Percentiles rank a stretch among this genome's conserved stretches.
phyloP scores from a whole-genome alignment of 2,329 filamentous ascomycete genomes.

The Fusarium guadeloupense region DNA sequence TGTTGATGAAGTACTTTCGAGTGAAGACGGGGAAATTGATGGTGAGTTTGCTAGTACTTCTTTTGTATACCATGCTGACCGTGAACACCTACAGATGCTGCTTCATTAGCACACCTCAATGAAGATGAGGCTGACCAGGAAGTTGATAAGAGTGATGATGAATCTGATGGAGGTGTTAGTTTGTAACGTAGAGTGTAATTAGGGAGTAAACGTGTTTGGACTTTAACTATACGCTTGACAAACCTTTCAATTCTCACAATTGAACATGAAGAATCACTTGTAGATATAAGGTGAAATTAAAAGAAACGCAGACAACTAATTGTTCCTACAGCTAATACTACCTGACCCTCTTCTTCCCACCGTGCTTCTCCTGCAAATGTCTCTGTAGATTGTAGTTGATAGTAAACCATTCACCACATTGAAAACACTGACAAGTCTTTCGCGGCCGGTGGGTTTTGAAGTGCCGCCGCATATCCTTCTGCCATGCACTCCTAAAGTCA shows the following conservation, averaged over 20 bases:
- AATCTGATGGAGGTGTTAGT: constrained; percentile 24
- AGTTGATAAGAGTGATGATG: neutral
- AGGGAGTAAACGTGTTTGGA: neutral
- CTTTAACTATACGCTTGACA: neutral
- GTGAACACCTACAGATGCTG: constrained; percentile 1
- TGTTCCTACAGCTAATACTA: neutral
- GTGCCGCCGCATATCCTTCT: constrained; percentile 32
- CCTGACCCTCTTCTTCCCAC: constrained; percentile 13
- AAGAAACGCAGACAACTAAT: neutral
- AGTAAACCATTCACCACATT: constrained; percentile 14
- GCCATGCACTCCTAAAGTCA: neutral
- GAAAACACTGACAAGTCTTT: constrained; percentile 6
- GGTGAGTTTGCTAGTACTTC: neutral
- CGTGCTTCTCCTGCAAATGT: constrained; percentile 16
- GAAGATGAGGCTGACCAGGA: neutral
- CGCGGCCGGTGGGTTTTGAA: constrained; percentile 10
- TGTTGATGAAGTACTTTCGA: neutral
- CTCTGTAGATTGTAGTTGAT: constrained; percentile 12
- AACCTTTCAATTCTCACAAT: neutral
- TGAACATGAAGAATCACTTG: no score
- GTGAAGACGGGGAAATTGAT: neutral
- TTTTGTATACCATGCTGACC: neutral
- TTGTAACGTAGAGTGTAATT: neutral
- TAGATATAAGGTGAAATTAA: neutral
- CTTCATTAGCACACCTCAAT: constrained; percentile 10